Evolutionary conservation across 345 rosid genomes (phyloP), one percentile per base, ranked within the genome.

Genomic region (Lepidium africanum): DNA sequence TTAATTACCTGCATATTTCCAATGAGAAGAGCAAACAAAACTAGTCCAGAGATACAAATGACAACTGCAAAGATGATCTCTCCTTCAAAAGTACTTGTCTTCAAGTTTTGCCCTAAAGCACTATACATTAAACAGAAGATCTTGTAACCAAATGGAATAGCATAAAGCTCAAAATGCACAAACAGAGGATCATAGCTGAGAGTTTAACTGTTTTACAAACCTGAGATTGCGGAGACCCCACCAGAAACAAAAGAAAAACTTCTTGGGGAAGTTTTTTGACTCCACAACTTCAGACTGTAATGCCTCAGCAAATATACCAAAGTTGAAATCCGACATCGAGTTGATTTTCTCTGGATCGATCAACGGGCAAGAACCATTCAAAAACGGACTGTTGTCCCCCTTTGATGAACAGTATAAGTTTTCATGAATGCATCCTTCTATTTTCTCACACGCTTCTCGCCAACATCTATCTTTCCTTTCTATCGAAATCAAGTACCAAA

Each of bases 1-100:
- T 13, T 33, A 35, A 1, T 10, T 60, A 81, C 90, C 83, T 85
- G 86, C 90, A 83, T 85, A 57, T 85, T 85, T 63, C 90, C 87
- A 32, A 85, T 85, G 49, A 85, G 85, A 7, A 78, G 65, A 35
- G 90, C 81, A 63, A 85, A 85, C 59, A 85, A 75, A 43, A 85
- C 78, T 45, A 85, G 77, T 67, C 90, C 90, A 38, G 71, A 47
- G 50, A 81, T 53, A 36, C 84, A 67, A 41, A 83, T 78, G 73
- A 60, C 15, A 32, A 85, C 33, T 0, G 90, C 85, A 74, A 85
- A 81, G 13, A 74, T 27, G 57, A 81, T 73, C 76, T 85, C 87
- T 47, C 77, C 72, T 57, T 59, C 84, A 37, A 41, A 80, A 5
- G 58, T 32, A 74, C 90, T 85, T n/a, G 87, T 85, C 65, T 83